Base-by-base conservation (phyloP, 495 filamentous ascomycete genomes). In the Penicillium atrosanguineum region DNA sequence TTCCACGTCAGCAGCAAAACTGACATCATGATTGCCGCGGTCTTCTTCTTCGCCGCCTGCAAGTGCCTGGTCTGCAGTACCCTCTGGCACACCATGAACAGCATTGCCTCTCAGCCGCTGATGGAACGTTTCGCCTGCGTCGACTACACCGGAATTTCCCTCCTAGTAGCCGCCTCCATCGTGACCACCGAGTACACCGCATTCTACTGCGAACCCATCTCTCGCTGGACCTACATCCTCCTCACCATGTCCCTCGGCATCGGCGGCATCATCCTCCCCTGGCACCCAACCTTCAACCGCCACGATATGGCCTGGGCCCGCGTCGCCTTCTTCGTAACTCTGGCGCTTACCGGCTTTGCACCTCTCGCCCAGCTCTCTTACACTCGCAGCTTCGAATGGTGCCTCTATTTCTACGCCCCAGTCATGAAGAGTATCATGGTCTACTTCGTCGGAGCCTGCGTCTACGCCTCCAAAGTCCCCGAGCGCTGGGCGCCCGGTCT, bases 141-240 rank as follows among this genome's bases (percentile, higher is more conserved):
- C 40, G 94, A 99, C 67, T 99, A 99, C 71, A 97, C 92, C 0
- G 95, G 95, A 25, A 99, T 99, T 58, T 97, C 93, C 3, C 78
- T 99, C 48, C 83, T 99, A 20, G 93, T 99, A 42, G 95, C 94
- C 8, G 89, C 94, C 20, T 95, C 90, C 39, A 97, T 99, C 72
- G 92, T 97, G 83, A 96, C 94, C 4, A 95, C 90, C 48, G 94
- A 99, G 68, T 97, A 97, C 72, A 96, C 95, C 5, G 94, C 93
- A 34, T 97, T 99, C 72, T 97, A 99, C 69, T 95, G 93, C 71
- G 95, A 99, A 57, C 93, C 94, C 7, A 65, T 87, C 31, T 90
- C 87, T 52, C 89, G 91, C 29, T 95, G 87, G 82, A 75, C 84
- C 25, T 98, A 97, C 73, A 92, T 99, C 68, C 71, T 80, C 38